Evolutionary conservation across 2,329 filamentous ascomycete genomes (phyloP), one percentile per base, ranked within the genome.

Genomic region (Chrysoporthe deuterocubensis): DNA sequence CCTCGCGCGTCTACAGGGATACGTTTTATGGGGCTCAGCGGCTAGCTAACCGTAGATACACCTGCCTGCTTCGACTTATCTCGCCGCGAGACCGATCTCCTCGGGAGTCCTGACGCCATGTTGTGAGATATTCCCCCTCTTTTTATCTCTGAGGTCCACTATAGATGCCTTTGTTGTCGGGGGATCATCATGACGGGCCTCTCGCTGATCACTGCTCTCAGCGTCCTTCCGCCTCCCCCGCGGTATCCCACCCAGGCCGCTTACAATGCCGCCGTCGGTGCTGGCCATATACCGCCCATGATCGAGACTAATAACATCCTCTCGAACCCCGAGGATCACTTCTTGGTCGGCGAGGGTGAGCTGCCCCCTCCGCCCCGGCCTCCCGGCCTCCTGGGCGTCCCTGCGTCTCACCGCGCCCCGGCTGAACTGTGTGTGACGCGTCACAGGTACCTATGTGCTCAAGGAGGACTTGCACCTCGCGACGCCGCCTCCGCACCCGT

Each of bases 221-320:
- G 92, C 80, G 93, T 96, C 73, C 86, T 97, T 74, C 93, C 94
- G 69, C 94, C 94, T 71, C 93, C 92, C 70, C 90, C 92, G 69
- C 89, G 94, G 78, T 97, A 97, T 83, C 91, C 92, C 67, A 87
- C 89, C 72, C 86, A 88, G 75, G 85, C 88, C 75, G 89, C 90
- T 71, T 92, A 92, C 78, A 92, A 92, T 82, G 90, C 90, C 73
- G 88, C 88, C 71, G 86, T 90, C 65, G 88, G 88, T 72, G 87
- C 89, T 75, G 89, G 89, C 70, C 85, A 90, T 77, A 84, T 89
- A 63, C 84, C 88, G 48, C 90, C 92, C 48, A 88, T 97, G 78
- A 91, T 97, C 75, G 96, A 99, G 85, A 97, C 95, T 65, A 97
- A 96, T 80, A 99, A 98, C 77, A 91, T 89, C 50, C 83, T 99